Percentiles rank a stretch among this genome's conserved stretches.
Conservation (phyloP, 1,139 yeast species). For the Ogataea hybrid region DNA sequence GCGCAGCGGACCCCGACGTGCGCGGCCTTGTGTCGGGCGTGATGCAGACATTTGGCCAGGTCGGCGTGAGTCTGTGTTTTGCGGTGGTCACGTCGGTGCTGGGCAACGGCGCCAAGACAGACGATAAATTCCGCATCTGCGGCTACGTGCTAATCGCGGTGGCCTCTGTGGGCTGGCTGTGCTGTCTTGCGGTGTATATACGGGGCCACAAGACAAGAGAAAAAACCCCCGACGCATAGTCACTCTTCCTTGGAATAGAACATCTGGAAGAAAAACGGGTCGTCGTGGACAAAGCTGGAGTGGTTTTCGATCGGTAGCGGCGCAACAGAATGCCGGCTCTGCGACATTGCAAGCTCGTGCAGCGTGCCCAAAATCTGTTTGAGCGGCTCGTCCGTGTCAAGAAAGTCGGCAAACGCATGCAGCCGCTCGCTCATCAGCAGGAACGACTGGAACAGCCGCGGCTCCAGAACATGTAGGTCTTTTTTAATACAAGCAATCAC, state of each 20-base stretch:
- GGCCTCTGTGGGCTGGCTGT: not conserved
- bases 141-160: constrained; percentile 3
- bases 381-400: constrained; percentile 1
- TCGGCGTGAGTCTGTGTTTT: constrained; percentile 6
- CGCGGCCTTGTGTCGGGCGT: constrained; percentile 8
- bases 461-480: not conserved
- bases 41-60: constrained; percentile 9
- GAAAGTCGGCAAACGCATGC: not conserved
- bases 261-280: constrained; percentile 8
- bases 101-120: constrained; percentile 4
- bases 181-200: not conserved
- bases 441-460: not conserved
- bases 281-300: constrained; percentile 1
- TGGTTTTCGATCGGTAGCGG: constrained; percentile 4
- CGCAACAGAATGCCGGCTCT: not conserved
- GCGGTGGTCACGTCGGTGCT: constrained; percentile 7
- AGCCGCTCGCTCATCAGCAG: constrained; percentile 1
- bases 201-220: not conserved
- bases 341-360: not conserved
- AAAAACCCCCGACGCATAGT: not conserved
- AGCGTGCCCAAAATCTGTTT: not conserved
- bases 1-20: constrained; percentile 5
- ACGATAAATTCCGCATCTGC: constrained; percentile 1
- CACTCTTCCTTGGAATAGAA: not conserved
- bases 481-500: constrained; percentile 5